Evolutionary conservation across 148 eudicot genomes (phyloP).

Genomic region (Diospyros lotus): DNA sequence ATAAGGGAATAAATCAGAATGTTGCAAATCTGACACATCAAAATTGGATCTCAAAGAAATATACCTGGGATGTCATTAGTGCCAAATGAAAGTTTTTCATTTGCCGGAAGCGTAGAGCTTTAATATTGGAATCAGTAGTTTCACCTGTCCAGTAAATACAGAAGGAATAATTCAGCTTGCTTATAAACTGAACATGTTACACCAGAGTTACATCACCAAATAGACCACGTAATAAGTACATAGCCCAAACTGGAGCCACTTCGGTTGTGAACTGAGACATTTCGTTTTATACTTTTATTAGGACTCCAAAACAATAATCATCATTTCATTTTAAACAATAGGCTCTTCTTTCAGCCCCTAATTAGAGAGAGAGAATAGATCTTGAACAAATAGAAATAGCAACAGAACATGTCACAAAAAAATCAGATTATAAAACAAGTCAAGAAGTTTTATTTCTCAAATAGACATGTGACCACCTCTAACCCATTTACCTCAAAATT

Average conservation of each 20-base stretch:
- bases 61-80: constrained; percentile 94
- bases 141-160: constrained; percentile 56
- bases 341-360: not conserved
- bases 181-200: no score
- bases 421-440: not conserved
- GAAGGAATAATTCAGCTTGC: not conserved
- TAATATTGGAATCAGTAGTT: constrained; percentile 60
- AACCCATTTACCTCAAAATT: not conserved
- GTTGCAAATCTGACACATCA: not conserved
- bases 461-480: not conserved
- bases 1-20: not conserved
- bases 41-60: not conserved
- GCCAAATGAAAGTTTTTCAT: constrained; percentile 96
- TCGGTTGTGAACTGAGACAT: not conserved
- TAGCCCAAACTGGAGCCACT: not conserved
- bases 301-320: not conserved
- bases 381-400: not conserved
- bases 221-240: not conserved
- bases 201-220: not conserved
- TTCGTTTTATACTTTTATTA: not conserved
- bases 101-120: constrained; percentile 70
- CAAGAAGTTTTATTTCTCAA: not conserved
- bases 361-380: not conserved
- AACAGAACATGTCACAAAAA: not conserved
- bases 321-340: not conserved